Evolutionary conservation across 768 basidiomycete species (phyloP), one percentile per base, ranked within the genome.

Genomic region (Gloeopeniophorella convolvens): DNA sequence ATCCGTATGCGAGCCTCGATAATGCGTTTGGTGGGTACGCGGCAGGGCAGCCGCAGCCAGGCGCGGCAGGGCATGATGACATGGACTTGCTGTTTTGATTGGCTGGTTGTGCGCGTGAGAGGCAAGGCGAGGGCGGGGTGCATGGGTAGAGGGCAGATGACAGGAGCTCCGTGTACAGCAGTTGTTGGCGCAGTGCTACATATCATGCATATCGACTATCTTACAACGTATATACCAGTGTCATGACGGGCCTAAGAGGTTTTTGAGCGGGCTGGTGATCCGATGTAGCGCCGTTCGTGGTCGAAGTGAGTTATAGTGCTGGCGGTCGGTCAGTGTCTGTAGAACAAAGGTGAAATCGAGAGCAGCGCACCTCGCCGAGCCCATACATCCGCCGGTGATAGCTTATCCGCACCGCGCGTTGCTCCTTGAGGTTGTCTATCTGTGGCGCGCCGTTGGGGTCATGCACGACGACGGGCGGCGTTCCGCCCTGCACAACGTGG

Each of bases 351-450:
- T 12, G 5, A 28, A 21, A 18, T 24, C 23, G 16, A 23, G 24
- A 34, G 27, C 9, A 20, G 69, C 85, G 58, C 45, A 92, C 93
- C 80, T 97, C 95, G 59, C 95, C 95, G 5, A 97, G 76, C 3
- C 94, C 95, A 68, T 95, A 98, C 82, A 95, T 85, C 57, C 82
- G 78, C 48, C 89, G 76, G 63, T 98, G 95, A 65, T 95, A 99
- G 61, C 93, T 96, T 61, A 93, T 85, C 40, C 83, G 72, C 5
- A 83, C 77, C 1, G 76, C 70, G 4, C 48, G 52, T 42, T 68
- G 65, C 32, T 56, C 67, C 56, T 71, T 68, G 42, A 70, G 61
- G 42, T 66, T 66, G 15, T 61, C 59, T 5, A 58, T 33, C 45
- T 65, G 63, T 6, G 66, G 55, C 12, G 63, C 56, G 37, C 67